A percentile compares a stretch with the other conserved stretches of the same genome.
These are phyloP conservation scores for Ramaria rubella DNA, from an alignment of 768 basidiomycete species.

Conservation along the genomic window DNA sequence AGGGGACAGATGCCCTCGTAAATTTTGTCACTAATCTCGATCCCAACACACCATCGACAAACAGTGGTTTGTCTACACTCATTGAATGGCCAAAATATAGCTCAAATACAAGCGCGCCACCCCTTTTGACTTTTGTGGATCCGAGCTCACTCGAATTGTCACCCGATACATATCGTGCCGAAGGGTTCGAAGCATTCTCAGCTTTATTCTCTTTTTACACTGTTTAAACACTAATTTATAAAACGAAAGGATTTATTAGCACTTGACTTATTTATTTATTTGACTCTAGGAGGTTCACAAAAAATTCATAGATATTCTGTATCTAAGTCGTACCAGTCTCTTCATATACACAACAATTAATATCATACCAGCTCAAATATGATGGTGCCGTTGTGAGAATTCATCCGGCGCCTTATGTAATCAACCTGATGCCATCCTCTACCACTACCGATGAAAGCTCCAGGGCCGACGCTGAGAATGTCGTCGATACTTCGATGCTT, in stretches of 20 bases:
- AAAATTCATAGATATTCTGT: no score
- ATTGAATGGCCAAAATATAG: slow-evolving; percentile 42
- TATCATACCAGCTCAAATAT: no score
- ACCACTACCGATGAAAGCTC: background rate
- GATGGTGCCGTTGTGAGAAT: no score
- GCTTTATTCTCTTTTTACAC: no score
- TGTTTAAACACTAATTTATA: no score
- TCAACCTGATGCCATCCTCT: no score
- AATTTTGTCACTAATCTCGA: slow-evolving; percentile 37
- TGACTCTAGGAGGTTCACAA: no score
- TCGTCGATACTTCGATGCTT: slow-evolving; percentile 54
- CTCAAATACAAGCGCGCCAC: slow-evolving; percentile 19
- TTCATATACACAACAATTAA: no score
- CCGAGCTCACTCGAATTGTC: slow-evolving; percentile 28
- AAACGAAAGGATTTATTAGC: no score
- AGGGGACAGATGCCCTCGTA: slow-evolving; percentile 42
- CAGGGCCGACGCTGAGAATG: background rate
- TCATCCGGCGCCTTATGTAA: no score
- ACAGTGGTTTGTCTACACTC: slow-evolving; percentile 14
- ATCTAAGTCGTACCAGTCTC: no score
- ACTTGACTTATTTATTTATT: no score
- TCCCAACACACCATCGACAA: slow-evolving; percentile 31
- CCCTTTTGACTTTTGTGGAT: slow-evolving; percentile 37
- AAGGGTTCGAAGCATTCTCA: slow-evolving; percentile 24
- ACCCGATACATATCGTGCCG: slow-evolving; percentile 38